Evolutionary conservation across 495 filamentous ascomycete species (phyloP).

Genomic region (Tuber brumale): DNA sequence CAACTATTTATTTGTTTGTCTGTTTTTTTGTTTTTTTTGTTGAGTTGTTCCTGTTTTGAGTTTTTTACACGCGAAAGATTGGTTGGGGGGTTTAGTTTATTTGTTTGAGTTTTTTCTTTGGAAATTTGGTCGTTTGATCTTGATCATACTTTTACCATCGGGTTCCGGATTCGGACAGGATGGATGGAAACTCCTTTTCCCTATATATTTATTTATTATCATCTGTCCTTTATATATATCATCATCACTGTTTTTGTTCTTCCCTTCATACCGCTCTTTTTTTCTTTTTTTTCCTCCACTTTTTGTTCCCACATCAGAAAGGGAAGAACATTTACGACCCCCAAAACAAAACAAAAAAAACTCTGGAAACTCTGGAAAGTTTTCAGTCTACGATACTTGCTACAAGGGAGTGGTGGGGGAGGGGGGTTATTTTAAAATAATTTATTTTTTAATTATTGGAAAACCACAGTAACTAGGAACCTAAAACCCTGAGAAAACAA

Average conservation of each 20-base stretch:
- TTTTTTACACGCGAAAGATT: constrained; percentile 4
- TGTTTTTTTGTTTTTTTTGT: neutral
- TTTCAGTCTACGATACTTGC: neutral
- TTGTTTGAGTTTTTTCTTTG: neutral
- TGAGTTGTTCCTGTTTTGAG: neutral
- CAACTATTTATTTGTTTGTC: neutral
- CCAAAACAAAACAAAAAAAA: neutral
- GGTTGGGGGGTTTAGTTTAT: constrained; percentile 3
- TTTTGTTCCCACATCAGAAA: constrained; percentile 9
- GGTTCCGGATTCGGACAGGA: neutral
- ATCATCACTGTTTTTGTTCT: neutral
- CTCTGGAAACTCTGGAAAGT: constrained; percentile 8
- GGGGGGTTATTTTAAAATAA: neutral
- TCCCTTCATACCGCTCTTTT: constrained; percentile 7
- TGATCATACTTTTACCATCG: neutral
- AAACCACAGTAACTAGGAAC: neutral
- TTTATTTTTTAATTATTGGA: constrained; percentile 15
- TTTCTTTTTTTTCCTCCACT: constrained; percentile 5
- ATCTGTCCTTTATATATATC: constrained; percentile 4
- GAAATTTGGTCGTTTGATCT: neutral
- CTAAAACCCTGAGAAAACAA: neutral
- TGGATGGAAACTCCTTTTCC: neutral
- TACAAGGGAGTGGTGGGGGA: neutral
- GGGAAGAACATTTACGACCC: neutral
- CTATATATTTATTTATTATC: neutral